Conservation (phyloP, 2,329 filamentous ascomycete genomes). For the Geoglossum cookeanum region DNA sequence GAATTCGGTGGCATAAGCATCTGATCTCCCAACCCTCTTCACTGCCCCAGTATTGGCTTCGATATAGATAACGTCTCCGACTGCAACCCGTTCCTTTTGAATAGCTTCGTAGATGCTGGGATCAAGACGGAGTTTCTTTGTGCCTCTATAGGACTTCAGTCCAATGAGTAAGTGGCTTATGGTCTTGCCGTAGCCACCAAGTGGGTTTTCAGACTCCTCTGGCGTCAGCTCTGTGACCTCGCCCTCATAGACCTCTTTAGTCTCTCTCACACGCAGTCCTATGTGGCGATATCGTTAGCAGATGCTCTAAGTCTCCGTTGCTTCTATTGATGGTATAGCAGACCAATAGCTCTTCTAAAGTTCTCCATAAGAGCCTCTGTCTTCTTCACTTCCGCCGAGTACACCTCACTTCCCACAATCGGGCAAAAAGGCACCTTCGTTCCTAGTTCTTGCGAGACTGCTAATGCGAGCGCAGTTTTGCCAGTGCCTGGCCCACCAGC, state of each 20-base stretch:
- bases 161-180: conserved; percentile 92
- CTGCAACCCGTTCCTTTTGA: conserved; percentile 88
- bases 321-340: conserved; percentile 2
- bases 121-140: conserved; percentile 92
- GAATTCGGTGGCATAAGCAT: conserved; percentile 96
- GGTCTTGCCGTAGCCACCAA: conserved; percentile 92
- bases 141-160: conserved; percentile 84
- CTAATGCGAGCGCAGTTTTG: conserved; percentile 89
- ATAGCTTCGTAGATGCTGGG: conserved; percentile 99
- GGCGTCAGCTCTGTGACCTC: conserved; percentile 95
- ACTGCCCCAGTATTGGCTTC: conserved; percentile 97
- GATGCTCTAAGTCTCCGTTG: neutral
- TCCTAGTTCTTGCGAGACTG: conserved; percentile 89
- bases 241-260: conserved; percentile 97
- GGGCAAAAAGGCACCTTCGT: conserved; percentile 98
- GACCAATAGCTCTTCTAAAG: conserved; percentile 87
- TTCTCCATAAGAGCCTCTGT: conserved; percentile 99
- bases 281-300: neutral
- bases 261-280: conserved; percentile 84
- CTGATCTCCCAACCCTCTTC: conserved; percentile 87
- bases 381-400: conserved; percentile 97
- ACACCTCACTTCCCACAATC: conserved; percentile 95
- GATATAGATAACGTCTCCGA: conserved; percentile 97
- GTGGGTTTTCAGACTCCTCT: conserved; percentile 92
- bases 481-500: conserved; percentile 91